A percentile compares a stretch with the other conserved stretches of the same genome.
phyloP scores from a whole-genome alignment of 164 flowering plant species.

The Kalanchoe fedtschenkoi region DNA sequence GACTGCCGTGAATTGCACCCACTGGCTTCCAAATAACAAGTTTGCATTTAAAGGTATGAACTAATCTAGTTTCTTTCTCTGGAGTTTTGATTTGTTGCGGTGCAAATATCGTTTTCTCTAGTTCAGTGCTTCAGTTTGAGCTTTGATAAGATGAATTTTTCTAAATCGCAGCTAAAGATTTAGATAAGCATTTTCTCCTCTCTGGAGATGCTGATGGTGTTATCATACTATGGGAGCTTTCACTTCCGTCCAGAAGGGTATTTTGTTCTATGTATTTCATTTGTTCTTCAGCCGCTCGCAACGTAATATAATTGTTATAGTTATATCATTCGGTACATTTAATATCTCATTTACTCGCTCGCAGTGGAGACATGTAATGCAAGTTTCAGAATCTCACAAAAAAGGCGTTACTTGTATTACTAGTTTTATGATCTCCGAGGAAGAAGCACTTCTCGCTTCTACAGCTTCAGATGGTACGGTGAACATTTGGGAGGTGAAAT shows the following conservation, averaged over 20 bases:
- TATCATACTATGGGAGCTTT: conserved; percentile 71
- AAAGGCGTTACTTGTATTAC: conserved; percentile 92
- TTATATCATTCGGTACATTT: neutral
- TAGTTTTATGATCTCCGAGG: conserved; percentile 51
- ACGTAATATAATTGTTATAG: neutral
- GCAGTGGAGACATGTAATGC: conserved; percentile 76
- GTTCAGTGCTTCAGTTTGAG: neutral
- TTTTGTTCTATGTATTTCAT: neutral
- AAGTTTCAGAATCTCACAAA: conserved; percentile 63
- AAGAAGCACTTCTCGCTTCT: conserved; percentile 63
- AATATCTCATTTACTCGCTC: conserved; percentile 8
- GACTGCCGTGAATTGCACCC: conserved; percentile 78
- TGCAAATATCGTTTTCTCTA: neutral
- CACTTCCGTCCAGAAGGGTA: conserved; percentile 52
- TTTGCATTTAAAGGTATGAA: conserved; percentile 63
- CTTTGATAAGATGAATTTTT: neutral
- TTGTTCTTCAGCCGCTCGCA: neutral
- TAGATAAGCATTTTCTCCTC: conserved; percentile 57
- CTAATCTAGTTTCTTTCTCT: neutral
- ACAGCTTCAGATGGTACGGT: conserved; percentile 81
- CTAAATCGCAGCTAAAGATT: conserved; percentile 38
- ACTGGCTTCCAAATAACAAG: conserved; percentile 73
- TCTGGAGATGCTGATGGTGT: conserved; percentile 84
- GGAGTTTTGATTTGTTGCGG: neutral
- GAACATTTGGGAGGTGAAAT: conserved; percentile 51